Conservation (phyloP, 1,284 basidiomycete genomes). For the Ganoderma lingzhi region DNA sequence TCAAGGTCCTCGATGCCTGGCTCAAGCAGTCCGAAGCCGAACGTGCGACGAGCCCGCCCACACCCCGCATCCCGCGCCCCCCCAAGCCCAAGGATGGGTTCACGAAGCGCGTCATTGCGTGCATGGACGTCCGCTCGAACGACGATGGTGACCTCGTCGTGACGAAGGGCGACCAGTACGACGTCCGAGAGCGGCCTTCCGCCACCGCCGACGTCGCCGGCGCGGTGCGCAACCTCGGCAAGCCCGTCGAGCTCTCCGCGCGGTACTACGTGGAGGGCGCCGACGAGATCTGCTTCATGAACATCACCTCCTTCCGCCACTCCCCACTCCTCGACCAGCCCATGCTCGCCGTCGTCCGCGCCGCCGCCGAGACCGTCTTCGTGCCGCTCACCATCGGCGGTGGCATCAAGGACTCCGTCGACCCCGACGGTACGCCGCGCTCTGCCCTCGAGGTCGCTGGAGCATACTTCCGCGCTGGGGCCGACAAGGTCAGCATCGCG, state of each 20-base stretch:
- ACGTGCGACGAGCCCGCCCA: slow-evolving; percentile 43
- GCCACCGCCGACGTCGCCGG: slow-evolving; percentile 57
- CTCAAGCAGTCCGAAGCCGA: slow-evolving; percentile 64
- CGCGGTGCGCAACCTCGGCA: slow-evolving; percentile 96
- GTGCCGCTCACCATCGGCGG: slow-evolving; percentile 99
- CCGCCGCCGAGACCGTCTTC: slow-evolving; percentile 91
- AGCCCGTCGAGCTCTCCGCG: slow-evolving; percentile 92
- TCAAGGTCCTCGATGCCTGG: slow-evolving; percentile 87
- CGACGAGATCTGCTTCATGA: slow-evolving; percentile 97
- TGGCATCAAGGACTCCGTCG: slow-evolving; percentile 95
- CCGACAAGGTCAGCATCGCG: slow-evolving; percentile 98
- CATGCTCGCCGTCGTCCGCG: slow-evolving; percentile 95
- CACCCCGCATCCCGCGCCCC: slow-evolving; percentile 44
- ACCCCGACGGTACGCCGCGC: slow-evolving; percentile 92
- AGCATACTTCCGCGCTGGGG: slow-evolving; percentile 96
- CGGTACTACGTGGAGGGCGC: slow-evolving; percentile 92
- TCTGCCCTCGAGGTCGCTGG: slow-evolving; percentile 95
- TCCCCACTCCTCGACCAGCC: slow-evolving; percentile 97
- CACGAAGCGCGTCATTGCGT: slow-evolving; percentile 96
- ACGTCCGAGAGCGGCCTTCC: slow-evolving; percentile 81
- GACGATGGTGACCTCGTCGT: slow-evolving; percentile 98
- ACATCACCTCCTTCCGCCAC: slow-evolving; percentile 99
- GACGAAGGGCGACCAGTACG: slow-evolving; percentile 99
- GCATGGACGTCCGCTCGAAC: slow-evolving; percentile 97
- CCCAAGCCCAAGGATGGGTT: slow-evolving; percentile 67